Base-by-base conservation (phyloP, 306 rosid genomes). In the Hippophae gyantsensis region DNA sequence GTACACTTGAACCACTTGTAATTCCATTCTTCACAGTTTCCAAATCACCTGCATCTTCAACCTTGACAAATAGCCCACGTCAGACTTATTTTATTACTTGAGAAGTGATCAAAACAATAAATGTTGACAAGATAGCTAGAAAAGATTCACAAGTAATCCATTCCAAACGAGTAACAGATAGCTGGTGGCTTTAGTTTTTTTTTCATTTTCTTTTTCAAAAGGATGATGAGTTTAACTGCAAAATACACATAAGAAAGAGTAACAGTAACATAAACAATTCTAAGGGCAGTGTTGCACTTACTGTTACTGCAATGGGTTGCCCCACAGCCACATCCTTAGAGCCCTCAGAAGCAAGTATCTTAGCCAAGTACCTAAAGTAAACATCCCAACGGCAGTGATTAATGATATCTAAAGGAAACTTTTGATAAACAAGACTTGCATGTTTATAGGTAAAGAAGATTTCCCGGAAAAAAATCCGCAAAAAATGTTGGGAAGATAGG, bases 241-340 rank as follows among this genome's bases (percentile, higher is more conserved):
- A 44, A 63, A 38, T 54, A 32, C 7, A 62, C 40, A 53, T 49
- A 10, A 41, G n/a, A 49, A 67, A 43, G 8, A 44, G 70, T 23
- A 70, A 73, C 65, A 56, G 54, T 50, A 6, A 60, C n/a, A 40
- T 67, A 27, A 64, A 27, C 38, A 66, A 57, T 27, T 13, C 60
- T 57, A 63, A 53, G 75, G 60, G 61, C 57, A 65, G 53, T 67
- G 42, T 66, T 53, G 62, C 52, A 84, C 96, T 83, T 80, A 92
- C 99, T 48, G 95, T 85, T 74, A 92, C 76, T 61, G 99, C 99
- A 79, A 92, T 92, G 57, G 99, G 86, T 57, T 85, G 87, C 57
- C 99, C 99, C 23, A 92, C 96, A 45, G 83, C 85, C 76, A 92
- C 87, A 18, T 92, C 99, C 74, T 88, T 92, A 52, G 96, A 78